Evolutionary conservation across 2,329 filamentous ascomycete species (phyloP), one percentile per base, ranked within the genome.

Genomic region (Aspergillus phoenicis): DNA sequence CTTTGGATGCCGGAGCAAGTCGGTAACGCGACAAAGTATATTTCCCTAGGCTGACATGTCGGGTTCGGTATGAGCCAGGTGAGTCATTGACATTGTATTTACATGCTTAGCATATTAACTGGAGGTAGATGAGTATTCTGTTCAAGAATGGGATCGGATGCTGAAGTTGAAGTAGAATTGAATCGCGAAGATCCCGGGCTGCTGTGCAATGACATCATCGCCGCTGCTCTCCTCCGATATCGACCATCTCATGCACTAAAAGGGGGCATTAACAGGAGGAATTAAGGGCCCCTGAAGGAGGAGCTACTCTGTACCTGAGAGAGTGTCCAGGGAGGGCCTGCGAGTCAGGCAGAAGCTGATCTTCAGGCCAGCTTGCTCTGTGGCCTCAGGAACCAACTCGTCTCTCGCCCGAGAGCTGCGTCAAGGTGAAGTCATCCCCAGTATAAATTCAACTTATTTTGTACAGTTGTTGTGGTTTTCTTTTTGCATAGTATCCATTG

Each of bases 361-460:
- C 20, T 36, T 39, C 15, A 39, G 13, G 13, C 36, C 17, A 38
- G 48, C 36, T 61, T 53, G 17, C 33, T 33, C 51, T 39, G 28
- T 57, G 20, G 43, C 38, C 28, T 22, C 58, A 66, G 45, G 38
- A 30, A 56, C 45, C 5, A 17, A 8, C 41, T 13, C 39, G 22
- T 43, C 38, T 66, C 61, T 64, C 60, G 63, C 22, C 52, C 60
- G 58, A 66, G 57, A 54, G 24, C 11, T 62, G 58, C 66, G 69
- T 71, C 67, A 71, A 68, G 54, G 63, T 73, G 71, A 73, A 67
- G 66, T 73, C 71, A 73, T 72, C 20, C 6, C 56, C 38, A n/a
- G 26, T 51, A 51, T 51, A 51, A 51, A 51, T 51, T 51, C 7
- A 48, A 28, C 26, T 30, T 30, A 30, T 11, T 36, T 36, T 36